Evolutionary conservation across 352 stramenopile genomes (phyloP).

Genomic region (Globisporangium cylindrosporum): DNA sequence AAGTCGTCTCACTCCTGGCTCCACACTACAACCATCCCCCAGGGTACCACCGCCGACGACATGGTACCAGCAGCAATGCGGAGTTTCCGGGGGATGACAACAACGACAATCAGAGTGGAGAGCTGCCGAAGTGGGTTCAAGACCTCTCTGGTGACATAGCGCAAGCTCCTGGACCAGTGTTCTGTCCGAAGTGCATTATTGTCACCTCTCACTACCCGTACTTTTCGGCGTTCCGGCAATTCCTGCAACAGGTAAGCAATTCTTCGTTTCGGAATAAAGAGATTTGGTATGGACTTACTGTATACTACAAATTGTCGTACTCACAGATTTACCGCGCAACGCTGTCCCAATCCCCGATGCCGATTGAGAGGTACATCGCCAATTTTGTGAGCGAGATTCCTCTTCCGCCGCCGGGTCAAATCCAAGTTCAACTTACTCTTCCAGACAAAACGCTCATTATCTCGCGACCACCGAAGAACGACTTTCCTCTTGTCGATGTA

Average conservation of each 20-base stretch:
- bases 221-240: conserved; percentile 92
- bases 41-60: conserved; percentile 20
- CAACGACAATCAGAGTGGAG: conserved; percentile 45
- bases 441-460: conserved; percentile 86
- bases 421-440: conserved; percentile 89
- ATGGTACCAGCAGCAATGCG: not conserved
- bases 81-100: conserved; percentile 21
- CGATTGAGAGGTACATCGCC: conserved; percentile 95
- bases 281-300: not conserved
- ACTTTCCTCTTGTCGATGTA: conserved; percentile 90
- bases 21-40: conserved; percentile 45
- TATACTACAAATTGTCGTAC: not conserved
- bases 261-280: not conserved
- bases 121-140: conserved; percentile 72
- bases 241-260: conserved; percentile 90
- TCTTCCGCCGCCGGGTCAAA: conserved; percentile 88
- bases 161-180: conserved; percentile 62
- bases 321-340: conserved; percentile 75
- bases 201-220: conserved; percentile 96
- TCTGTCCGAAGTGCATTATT: conserved; percentile 92
- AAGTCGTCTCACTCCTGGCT: conserved; percentile 70
- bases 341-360: conserved; percentile 87
- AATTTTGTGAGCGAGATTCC: conserved; percentile 97
- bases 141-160: conserved; percentile 50
- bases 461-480: conserved; percentile 86